phyloP scores from a whole-genome alignment of 1,139 yeast species.

The Wickerhamomyces sp. region DNA sequence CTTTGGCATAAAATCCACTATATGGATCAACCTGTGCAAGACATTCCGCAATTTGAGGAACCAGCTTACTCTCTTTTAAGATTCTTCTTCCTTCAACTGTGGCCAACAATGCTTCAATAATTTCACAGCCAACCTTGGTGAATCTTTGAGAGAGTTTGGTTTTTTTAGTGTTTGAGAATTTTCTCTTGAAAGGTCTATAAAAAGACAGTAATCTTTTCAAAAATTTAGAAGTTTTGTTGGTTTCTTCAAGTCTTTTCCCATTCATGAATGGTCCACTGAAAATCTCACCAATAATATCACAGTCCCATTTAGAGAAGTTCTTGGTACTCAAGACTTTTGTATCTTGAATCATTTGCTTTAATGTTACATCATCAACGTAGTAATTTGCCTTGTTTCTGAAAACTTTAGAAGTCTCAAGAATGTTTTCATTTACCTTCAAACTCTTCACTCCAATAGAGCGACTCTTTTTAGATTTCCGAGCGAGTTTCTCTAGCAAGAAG shows the following conservation, averaged over 20 bases:
- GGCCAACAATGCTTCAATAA: conserved; percentile 61
- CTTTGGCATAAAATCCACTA: conserved; percentile 68
- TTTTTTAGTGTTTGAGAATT: conserved; percentile 64
- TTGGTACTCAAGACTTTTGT: conserved; percentile 75
- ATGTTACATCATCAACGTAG: conserved; percentile 63
- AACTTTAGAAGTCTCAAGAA: conserved; percentile 33
- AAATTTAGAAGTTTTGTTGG: conserved; percentile 75
- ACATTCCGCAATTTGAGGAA: conserved; percentile 85
- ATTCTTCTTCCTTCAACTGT: conserved; percentile 64
- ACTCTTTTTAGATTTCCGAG: conserved; percentile 36
- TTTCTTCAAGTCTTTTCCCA: conserved; percentile 71
- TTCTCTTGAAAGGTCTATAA: conserved; percentile 83
- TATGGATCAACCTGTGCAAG: conserved; percentile 81
- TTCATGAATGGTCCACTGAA: conserved; percentile 77
- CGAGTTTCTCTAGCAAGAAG: conserved; percentile 37
- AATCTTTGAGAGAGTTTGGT: conserved; percentile 49
- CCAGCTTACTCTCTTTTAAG: conserved; percentile 61
- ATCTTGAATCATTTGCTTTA: conserved; percentile 60
- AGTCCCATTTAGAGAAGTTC: conserved; percentile 82
- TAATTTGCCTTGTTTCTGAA: conserved; percentile 43
- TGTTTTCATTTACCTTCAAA: conserved; percentile 22
- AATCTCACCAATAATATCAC: conserved; percentile 64
- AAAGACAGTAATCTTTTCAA: conserved; percentile 80
- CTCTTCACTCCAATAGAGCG: conserved; percentile 29
- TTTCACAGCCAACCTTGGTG: conserved; percentile 66